phyloP scores from a whole-genome alignment of 2,329 filamentous ascomycete genomes.

The Bipolaris sorokiniana region DNA sequence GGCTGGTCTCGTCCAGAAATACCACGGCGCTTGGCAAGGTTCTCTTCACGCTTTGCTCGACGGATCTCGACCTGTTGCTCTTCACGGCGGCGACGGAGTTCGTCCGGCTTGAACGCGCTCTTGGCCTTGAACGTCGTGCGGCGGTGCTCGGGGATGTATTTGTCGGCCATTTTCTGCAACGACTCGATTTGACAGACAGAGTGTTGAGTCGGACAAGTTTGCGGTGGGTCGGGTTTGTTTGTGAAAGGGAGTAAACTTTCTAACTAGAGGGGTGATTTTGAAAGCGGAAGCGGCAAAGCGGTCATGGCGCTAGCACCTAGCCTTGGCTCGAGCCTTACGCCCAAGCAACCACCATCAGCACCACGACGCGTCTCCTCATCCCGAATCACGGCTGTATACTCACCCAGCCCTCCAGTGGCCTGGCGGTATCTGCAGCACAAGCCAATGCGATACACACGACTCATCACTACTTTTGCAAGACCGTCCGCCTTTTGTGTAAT shows the following conservation, averaged over 20 bases:
- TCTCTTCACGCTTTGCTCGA: slow-evolving; percentile 98
- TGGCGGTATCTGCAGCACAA: neutral
- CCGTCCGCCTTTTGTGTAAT: neutral
- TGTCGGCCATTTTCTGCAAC: slow-evolving; percentile 82
- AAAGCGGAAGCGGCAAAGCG: slow-evolving; percentile 46
- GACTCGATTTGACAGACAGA: slow-evolving; percentile 26
- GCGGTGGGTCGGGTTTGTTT: slow-evolving; percentile 39
- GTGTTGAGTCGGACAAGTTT: slow-evolving; percentile 24
- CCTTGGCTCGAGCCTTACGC: slow-evolving; percentile 22
- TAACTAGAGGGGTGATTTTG: slow-evolving; percentile 37
- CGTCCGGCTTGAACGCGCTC: slow-evolving; percentile 98
- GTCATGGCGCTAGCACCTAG: slow-evolving; percentile 22
- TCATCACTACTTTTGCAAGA: neutral
- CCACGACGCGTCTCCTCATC: slow-evolving; percentile 2
- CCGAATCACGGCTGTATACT: neutral
- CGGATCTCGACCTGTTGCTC: slow-evolving; percentile 99
- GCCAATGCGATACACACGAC: neutral
- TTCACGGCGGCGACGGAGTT: slow-evolving; percentile 96
- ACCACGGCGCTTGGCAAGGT: slow-evolving; percentile 95
- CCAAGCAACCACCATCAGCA: slow-evolving; percentile 20
- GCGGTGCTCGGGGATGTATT: slow-evolving; percentile 99
- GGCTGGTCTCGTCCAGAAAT: slow-evolving; percentile 78
- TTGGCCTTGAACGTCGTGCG: slow-evolving; percentile 99
- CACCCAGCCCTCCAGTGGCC: neutral
- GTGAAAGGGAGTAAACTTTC: slow-evolving; percentile 42